These are phyloP conservation scores for Casuarina cunninghamiana DNA, from an alignment of 306 rosid genomes.

Conservation along the genomic window DNA sequence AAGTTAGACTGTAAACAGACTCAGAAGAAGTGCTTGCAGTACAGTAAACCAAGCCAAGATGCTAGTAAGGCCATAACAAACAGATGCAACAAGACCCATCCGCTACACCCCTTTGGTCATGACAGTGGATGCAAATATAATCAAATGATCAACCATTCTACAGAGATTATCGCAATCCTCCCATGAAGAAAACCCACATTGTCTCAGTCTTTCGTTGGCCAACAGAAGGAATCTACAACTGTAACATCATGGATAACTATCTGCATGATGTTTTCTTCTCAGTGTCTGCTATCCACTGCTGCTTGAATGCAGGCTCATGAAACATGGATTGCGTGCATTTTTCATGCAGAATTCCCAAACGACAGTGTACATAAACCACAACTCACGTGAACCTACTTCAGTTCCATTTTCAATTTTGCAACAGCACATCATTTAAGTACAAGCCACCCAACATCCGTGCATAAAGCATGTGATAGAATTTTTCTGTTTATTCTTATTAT, in stretches of 20 bases:
- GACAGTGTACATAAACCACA: not conserved
- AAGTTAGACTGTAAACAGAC: not conserved
- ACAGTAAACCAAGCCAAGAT: not conserved
- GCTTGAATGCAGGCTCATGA: not conserved
- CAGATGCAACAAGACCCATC: not conserved
- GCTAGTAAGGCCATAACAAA: not conserved
- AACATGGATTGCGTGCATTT: not conserved
- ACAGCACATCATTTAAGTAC: not conserved
- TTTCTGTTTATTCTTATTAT: not conserved
- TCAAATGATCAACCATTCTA: not conserved
- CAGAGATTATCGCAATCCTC: not conserved
- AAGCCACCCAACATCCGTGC: not conserved
- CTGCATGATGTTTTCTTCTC: not conserved
- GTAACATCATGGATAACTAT: not conserved
- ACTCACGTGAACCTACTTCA: not conserved
- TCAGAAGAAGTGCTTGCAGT: not conserved
- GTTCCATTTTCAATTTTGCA: not conserved
- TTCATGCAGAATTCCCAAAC: not conserved
- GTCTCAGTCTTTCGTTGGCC: not conserved
- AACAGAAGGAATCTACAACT: not conserved
- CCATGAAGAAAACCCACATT: not conserved
- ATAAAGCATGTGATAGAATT: not conserved
- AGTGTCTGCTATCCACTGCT: not conserved
- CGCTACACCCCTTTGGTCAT: not conserved
- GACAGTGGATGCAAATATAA: not conserved